Conservation (phyloP, 148 eudicot genomes). For the Spergularia bocconei region DNA sequence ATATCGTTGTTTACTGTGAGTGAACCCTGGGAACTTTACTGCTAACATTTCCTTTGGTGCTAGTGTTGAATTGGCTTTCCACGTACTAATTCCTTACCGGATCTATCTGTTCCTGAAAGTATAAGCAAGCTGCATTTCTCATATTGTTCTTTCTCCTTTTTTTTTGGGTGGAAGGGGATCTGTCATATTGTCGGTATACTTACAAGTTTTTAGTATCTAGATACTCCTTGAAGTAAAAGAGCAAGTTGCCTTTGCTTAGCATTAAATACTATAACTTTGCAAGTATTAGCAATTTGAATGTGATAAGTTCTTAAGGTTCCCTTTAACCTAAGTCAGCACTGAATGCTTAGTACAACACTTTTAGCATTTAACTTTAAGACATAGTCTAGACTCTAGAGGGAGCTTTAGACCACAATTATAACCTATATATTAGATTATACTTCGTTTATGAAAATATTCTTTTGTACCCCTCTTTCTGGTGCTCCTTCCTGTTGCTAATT, state of each 20-base stretch:
- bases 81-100: too few species aligned
- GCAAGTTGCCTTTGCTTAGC: not conserved
- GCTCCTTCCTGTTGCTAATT: not conserved
- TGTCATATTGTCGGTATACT: too few species aligned
- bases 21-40: not conserved
- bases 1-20: not conserved
- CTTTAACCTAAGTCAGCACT: not conserved
- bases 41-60: too few species aligned
- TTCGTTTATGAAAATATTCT: not conserved
- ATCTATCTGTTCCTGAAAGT: too few species aligned
- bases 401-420: too few species aligned
- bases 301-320: not conserved
- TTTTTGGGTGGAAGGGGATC: too few species aligned
- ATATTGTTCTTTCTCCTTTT: too few species aligned
- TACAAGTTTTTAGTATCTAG: too few species aligned
- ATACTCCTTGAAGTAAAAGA: too few species aligned
- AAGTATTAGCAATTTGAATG: not conserved
- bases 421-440: too few species aligned
- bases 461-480: not conserved
- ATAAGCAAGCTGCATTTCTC: too few species aligned
- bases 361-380: not conserved
- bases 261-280: not conserved
- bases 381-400: slow-evolving; percentile 21
- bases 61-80: too few species aligned
- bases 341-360: not conserved